Evolutionary conservation across 2,329 filamentous ascomycete species (phyloP).

Genomic region (Penicillium sclerotiorum): DNA sequence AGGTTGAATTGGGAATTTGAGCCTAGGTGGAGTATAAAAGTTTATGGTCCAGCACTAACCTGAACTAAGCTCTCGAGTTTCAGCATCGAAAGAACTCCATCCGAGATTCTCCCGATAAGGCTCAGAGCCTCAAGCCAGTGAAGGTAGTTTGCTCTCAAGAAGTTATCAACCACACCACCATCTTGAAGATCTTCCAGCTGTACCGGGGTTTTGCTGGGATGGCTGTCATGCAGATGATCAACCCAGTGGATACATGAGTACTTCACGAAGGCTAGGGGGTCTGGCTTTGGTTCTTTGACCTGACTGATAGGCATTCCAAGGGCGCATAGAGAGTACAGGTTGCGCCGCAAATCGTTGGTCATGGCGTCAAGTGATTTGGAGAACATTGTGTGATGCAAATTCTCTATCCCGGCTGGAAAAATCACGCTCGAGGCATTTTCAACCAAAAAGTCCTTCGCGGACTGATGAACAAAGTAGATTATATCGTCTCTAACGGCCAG

Average conservation of each 20-base stretch:
- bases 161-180: slow-evolving; percentile 10
- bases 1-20: not conserved
- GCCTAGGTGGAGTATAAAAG: no score
- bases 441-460: slow-evolving; percentile 19
- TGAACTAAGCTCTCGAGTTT: slow-evolving; percentile 20
- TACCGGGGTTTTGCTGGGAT: slow-evolving; percentile 13
- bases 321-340: not conserved
- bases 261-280: slow-evolving; percentile 25
- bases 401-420: slow-evolving; percentile 20
- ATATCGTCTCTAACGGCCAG: slow-evolving; percentile 8
- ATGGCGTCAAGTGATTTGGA: not conserved
- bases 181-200: not conserved
- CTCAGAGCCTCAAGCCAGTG: slow-evolving; percentile 35
- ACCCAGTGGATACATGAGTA: slow-evolving; percentile 42
- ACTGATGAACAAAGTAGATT: slow-evolving; percentile 21
- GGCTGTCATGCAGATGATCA: slow-evolving; percentile 29
- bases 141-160: slow-evolving; percentile 25
- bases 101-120: slow-evolving; percentile 20
- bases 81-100: slow-evolving; percentile 17
- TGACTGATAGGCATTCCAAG: not conserved
- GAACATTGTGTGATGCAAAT: not conserved
- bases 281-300: not conserved
- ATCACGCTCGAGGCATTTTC: not conserved
- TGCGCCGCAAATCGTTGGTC: not conserved
- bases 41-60: not conserved